Conservation (phyloP, 441 rosid species). For the Erodium chrysanthum region DNA sequence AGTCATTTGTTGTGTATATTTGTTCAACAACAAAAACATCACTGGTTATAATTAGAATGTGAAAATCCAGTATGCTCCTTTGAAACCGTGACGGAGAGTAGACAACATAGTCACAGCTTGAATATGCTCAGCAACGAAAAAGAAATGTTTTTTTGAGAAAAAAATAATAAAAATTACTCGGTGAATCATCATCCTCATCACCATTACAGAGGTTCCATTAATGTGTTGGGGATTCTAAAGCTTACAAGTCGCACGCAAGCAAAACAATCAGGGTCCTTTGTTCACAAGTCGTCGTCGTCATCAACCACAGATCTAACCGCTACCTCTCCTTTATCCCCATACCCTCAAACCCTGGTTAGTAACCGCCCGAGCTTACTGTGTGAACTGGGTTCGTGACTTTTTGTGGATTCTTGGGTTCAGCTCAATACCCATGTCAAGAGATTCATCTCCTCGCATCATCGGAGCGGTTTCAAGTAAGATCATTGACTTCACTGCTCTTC, state of each 20-base stretch:
- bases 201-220: not conserved
- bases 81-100: not conserved
- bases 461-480: constrained; percentile 37
- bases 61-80: not conserved
- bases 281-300: constrained; percentile 38
- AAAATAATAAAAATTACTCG: not conserved
- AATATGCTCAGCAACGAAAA: not conserved
- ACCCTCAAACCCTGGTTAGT: not conserved
- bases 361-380: constrained; percentile 1
- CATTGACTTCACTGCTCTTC: constrained; percentile 6
- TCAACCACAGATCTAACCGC: constrained; percentile 31
- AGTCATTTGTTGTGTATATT: not conserved
- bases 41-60: not conserved
- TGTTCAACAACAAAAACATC: not conserved
- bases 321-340: constrained; percentile 1
- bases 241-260: not conserved
- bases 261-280: constrained; percentile 21
- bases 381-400: constrained; percentile 15
- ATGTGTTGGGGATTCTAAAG: not conserved
- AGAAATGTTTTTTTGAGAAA: not conserved
- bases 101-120: not conserved
- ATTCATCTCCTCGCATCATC: constrained; percentile 24
- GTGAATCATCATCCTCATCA: not conserved
- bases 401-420: constrained; percentile 15
- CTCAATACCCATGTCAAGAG: constrained; percentile 37